These are phyloP conservation scores for Talaromyces sp. DNA, from an alignment of 2,329 filamentous ascomycete genomes.

Conservation along the genomic window DNA sequence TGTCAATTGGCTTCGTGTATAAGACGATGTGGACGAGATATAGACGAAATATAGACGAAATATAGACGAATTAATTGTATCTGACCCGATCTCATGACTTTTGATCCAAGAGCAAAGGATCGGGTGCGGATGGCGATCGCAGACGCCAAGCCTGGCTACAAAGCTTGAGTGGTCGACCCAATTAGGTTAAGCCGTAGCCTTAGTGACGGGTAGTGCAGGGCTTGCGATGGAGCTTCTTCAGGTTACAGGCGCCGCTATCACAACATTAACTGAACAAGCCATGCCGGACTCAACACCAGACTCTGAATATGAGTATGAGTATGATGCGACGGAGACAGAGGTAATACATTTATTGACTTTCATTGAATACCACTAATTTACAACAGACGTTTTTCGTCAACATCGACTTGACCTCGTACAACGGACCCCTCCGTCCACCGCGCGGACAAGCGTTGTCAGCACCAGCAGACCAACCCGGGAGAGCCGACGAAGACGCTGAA, in stretches of 20 bases:
- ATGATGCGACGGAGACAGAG: slow-evolving; percentile 55
- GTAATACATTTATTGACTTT: slow-evolving; percentile 27
- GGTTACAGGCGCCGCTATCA: not conserved
- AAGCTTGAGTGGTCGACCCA: not conserved
- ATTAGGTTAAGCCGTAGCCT: not conserved
- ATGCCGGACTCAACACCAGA: slow-evolving; percentile 23
- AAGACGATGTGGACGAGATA: too few species aligned
- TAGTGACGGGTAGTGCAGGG: not conserved
- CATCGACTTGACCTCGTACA: slow-evolving; percentile 53
- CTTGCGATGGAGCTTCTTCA: not conserved
- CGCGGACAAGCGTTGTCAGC: slow-evolving; percentile 27
- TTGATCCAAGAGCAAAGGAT: not conserved
- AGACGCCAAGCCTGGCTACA: not conserved
- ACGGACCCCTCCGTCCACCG: slow-evolving; percentile 37
- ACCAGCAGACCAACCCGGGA: not conserved
- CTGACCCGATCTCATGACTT: not conserved
- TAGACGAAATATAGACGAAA: too few species aligned
- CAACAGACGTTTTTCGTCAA: slow-evolving; percentile 57
- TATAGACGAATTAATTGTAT: too few species aligned
- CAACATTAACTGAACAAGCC: not conserved
- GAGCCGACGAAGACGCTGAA: slow-evolving; percentile 7
- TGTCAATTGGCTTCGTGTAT: not conserved
- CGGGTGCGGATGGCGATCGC: not conserved
- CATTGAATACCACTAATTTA: not conserved
- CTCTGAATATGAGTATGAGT: slow-evolving; percentile 56